Percentiles rank a stretch among this genome's conserved stretches.
These are phyloP conservation scores for Fusarium odoratissimum DNA, from an alignment of 2,329 filamentous ascomycete genomes.

Conservation along the genomic window DNA sequence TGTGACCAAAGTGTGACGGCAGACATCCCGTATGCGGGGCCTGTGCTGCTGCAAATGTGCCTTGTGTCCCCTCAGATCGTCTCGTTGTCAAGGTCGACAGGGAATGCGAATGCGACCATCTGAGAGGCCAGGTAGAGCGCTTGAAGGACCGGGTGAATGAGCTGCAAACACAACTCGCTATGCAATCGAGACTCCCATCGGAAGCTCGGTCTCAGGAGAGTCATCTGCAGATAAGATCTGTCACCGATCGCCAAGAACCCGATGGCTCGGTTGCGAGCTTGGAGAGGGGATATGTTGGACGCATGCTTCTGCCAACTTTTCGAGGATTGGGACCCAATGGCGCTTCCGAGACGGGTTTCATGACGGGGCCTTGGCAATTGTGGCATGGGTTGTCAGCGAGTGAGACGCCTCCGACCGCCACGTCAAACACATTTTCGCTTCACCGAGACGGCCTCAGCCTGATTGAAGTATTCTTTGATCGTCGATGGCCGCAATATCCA, in stretches of 20 bases:
- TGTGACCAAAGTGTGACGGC: constrained; percentile 32
- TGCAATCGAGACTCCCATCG: neutral
- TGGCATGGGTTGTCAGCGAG: constrained; percentile 38
- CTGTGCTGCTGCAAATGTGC: constrained; percentile 24
- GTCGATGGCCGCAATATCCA: constrained; percentile 39
- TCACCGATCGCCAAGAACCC: neutral
- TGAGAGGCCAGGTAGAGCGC: constrained; percentile 31
- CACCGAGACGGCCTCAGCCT: constrained; percentile 29
- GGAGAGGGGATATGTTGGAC: constrained; percentile 30
- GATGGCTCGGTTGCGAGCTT: constrained; percentile 21
- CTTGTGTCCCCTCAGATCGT: constrained; percentile 40
- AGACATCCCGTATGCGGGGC: constrained; percentile 37
- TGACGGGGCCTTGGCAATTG: constrained; percentile 38
- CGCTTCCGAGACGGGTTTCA: constrained; percentile 31
- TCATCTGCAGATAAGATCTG: neutral
- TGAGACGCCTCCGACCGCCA: constrained; percentile 16
- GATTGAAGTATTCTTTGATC: constrained; percentile 37
- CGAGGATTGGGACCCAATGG: neutral
- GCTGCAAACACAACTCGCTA: constrained; percentile 25
- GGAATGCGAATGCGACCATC: constrained; percentile 37
- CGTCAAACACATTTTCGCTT: constrained; percentile 15
- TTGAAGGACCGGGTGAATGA: constrained; percentile 28
- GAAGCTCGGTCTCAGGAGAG: neutral
- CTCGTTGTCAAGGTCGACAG: constrained; percentile 33
- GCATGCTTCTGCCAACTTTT: constrained; percentile 40